Evolutionary conservation across 202 grass and related monocot species (phyloP).

Genomic region (Brachypodium distachyon): DNA sequence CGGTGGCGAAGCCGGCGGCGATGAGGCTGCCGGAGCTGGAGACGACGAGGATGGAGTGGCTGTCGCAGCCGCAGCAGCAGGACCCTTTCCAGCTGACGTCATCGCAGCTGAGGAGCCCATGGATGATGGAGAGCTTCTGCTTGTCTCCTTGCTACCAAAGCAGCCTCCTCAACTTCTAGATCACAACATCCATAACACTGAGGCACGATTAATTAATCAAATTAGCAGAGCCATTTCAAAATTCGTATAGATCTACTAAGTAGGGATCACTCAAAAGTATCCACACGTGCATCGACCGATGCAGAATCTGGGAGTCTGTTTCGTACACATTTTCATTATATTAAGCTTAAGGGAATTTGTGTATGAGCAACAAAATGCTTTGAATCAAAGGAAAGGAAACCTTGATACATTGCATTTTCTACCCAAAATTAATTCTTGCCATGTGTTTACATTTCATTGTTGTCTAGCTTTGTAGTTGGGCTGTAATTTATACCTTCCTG

Average conservation of each 20-base stretch:
- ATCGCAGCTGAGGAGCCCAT: constrained; percentile 74
- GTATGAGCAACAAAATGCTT: too few relatives aligned
- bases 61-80: constrained; percentile 54
- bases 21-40: constrained; percentile 7
- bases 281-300: too few relatives aligned
- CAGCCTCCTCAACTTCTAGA: constrained; percentile 68
- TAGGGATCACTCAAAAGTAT: too few relatives aligned
- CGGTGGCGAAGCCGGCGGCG: background rate
- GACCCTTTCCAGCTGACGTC: constrained; percentile 77
- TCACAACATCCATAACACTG: too few relatives aligned
- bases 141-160: constrained; percentile 57
- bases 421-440: too few relatives aligned
- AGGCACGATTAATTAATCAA: too few relatives aligned
- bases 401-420: too few relatives aligned
- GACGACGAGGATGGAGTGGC: constrained; percentile 12
- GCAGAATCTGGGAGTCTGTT: too few relatives aligned
- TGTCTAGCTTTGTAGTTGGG: background rate
- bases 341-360: too few relatives aligned
- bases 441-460: too few relatives aligned
- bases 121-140: constrained; percentile 57
- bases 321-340: too few relatives aligned
- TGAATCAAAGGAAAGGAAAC: too few relatives aligned
- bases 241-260: background rate
- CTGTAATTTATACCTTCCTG: background rate
- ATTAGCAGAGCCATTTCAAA: background rate